phyloP scores from a whole-genome alignment of 352 stramenopile species.

The Phytophthora constricta region DNA sequence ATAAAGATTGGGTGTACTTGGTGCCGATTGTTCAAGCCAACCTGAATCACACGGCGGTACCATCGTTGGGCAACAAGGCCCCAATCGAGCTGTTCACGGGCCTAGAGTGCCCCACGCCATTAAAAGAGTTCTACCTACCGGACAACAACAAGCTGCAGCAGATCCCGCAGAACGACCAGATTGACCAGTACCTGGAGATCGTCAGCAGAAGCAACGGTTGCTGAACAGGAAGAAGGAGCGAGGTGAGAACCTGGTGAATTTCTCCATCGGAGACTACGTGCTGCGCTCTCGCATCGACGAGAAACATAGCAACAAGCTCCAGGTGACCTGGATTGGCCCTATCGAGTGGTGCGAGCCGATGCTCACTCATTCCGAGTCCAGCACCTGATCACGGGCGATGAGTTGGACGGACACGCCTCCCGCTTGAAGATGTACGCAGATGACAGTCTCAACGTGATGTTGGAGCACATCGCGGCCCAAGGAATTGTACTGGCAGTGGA shows the following conservation, averaged over 20 bases:
- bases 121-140: conserved; percentile 16
- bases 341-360: neutral
- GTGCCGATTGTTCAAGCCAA: conserved; percentile 35
- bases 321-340: conserved; percentile 5
- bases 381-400: neutral
- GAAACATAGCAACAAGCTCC: conserved; percentile 4
- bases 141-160: neutral
- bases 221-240: conserved; percentile 14
- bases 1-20: conserved; percentile 28
- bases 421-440: neutral
- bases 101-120: neutral
- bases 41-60: conserved; percentile 36
- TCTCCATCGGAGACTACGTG: conserved; percentile 2
- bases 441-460: neutral
- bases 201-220: conserved; percentile 1
- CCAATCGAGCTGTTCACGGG: conserved; percentile 34
- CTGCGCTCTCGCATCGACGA: conserved; percentile 1
- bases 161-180: neutral
- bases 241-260: conserved; percentile 15
- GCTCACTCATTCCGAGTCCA: neutral
- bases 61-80: conserved; percentile 20
- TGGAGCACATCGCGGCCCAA: neutral
- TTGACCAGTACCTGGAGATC: conserved; percentile 1
- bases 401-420: neutral
- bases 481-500: neutral